Conservation (phyloP, 257 asterid genomes). For the Jacaranda mimosifolia region DNA sequence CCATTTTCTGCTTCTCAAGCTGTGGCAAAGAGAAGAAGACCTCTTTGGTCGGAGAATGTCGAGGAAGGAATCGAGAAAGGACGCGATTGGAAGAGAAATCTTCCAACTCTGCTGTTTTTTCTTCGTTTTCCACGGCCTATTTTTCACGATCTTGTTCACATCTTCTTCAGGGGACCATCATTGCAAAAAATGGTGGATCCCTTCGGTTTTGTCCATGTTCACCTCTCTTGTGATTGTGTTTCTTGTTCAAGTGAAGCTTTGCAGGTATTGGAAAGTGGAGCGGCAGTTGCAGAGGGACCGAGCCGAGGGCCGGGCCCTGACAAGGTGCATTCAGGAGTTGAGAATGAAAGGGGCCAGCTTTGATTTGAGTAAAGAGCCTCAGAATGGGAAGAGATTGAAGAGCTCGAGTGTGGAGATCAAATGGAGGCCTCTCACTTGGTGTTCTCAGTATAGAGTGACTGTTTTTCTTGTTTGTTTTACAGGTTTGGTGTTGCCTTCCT, state of each 20-base stretch:
- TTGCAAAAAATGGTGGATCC: constrained; percentile 88
- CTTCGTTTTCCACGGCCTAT: constrained; percentile 77
- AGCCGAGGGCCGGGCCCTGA: constrained; percentile 68
- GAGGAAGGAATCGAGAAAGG: constrained; percentile 70
- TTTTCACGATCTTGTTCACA: constrained; percentile 71
- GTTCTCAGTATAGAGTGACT: constrained; percentile 61
- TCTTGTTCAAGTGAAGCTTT: constrained; percentile 74
- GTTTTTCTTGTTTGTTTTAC: constrained; percentile 69
- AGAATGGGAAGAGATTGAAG: constrained; percentile 82
- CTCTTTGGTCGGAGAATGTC: constrained; percentile 62
- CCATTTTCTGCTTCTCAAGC: constrained; percentile 92
- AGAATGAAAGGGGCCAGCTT: constrained; percentile 95
- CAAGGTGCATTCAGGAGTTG: constrained; percentile 83
- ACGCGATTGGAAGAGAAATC: constrained; percentile 62
- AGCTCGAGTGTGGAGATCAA: constrained; percentile 98
- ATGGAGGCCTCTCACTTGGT: constrained; percentile 85
- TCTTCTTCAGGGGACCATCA: constrained; percentile 42
- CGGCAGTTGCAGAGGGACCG: constrained; percentile 76
- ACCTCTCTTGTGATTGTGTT: constrained; percentile 57
- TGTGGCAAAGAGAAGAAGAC: constrained; percentile 88
- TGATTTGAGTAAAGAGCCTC: constrained; percentile 81
- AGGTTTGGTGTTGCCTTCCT: constrained; percentile 61
- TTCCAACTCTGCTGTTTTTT: constrained; percentile 82
- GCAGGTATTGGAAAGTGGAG: constrained; percentile 80
- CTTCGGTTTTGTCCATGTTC: constrained; percentile 52